Evolutionary conservation across 345 rosid genomes (phyloP), one percentile per base, ranked within the genome.

Genomic region (Populus pruinosa): DNA sequence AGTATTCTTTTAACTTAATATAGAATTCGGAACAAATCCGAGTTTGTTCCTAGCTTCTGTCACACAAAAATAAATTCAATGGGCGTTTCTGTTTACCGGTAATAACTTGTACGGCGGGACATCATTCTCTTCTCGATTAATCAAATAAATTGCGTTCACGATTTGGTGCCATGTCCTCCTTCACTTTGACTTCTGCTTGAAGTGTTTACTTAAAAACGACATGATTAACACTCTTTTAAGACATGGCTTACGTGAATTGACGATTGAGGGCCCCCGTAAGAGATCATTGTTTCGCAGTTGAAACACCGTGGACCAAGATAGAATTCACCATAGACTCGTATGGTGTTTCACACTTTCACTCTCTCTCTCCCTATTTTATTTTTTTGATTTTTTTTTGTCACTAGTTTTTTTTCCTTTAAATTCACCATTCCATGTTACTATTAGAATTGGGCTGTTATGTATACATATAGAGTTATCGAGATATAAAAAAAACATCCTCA

Each of bases 121-220:
- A 35, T 33, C 49, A n/a, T 76, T 67, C 44, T 62, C 18, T 76
- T 67, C 44, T 62, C 18, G 6, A 27, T 70, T 25, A 33, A 18
- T 64, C 31, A 63, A 50, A 39, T 79, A 50, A n/a, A 76, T 71
- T 21, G 55, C 73, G 38, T 8, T 53, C 50, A 21, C 20, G 43
- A 87, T 79, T 84, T 62, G 93, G 91, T 87, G 50, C 27, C 13
- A 38, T 67, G 90, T 87, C 91, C 49, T 49, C n/a, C 68, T 76
- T 65, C 81, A 29, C 78, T 82, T 70, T 81, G 73, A 78, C 89
- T 84, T 88, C 18, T 67, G 79, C 74, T 44, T 47, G 4, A 81
- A 85, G 90, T 64, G 47, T 21, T 8, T 39, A 63, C 41, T 50
- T 69, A 70, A 72, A 72, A 70, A 18, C 1, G 64, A 69, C n/a